Evolutionary conservation across 768 basidiomycete species (phyloP), one percentile per base, ranked within the genome.

Genomic region (Trametes cinnabarina): DNA sequence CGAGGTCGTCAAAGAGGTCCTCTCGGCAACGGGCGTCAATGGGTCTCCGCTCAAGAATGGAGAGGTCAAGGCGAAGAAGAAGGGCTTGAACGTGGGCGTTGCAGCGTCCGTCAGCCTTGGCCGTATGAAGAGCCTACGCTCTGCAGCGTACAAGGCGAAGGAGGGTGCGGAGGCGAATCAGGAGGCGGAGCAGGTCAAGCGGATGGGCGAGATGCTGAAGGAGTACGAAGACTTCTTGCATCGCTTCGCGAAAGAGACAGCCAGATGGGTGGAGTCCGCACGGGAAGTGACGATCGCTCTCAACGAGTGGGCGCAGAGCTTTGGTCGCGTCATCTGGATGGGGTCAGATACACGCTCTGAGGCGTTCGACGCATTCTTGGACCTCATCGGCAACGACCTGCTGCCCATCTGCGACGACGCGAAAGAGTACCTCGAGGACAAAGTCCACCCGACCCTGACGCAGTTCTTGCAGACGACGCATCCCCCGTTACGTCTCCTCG

Each of bases 1-100:
- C 51, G 92, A 94, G 70, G 87, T 92, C 37, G 84, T 94, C 8
- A 87, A 85, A 63, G 87, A 87, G 63, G 87, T 90, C 34, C 76
- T 93, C 39, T 75, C 63, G 23, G 66, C 55, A 50, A 32, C 30
- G 30, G n/a, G 19, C 20, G 53, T 72, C 1, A 68, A 74, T n/a
- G 77, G 72, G 35, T 72, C 73, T 68, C 50, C 77, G 73, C 6
- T 40, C 41, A 63, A 62, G 57, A 60, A 58, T 46, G 55, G 58
- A 12, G 67, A 62, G 66, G 68, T 39, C 68, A 74, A 70, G 71
- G 71, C 67, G 68, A 71, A 76, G 63, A 74, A 73, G 51, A 69
- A 70, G 41, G 66, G 71, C 14, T 71, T 80, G 69, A 73, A 74
- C 61, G 67, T 84, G 30, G 76, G 78, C 3, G 78, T 84, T 19